Base-by-base conservation (phyloP, 768 basidiomycete species). In the Boletus pseudopeckii region DNA sequence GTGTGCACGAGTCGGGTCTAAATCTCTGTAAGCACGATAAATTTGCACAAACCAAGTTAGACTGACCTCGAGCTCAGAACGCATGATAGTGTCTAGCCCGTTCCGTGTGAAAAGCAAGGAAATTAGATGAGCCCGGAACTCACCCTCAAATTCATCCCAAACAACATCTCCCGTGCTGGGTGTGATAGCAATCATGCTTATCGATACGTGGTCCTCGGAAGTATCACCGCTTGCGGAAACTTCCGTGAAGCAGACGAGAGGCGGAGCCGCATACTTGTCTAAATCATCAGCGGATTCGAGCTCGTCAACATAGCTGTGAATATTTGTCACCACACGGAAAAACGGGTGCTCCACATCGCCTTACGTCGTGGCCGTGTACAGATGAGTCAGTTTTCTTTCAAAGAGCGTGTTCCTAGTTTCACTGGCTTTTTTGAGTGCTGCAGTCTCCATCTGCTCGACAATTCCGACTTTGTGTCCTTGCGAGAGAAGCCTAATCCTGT, bases 81-180 rank as follows among this genome's bases (percentile, higher is more conserved):
- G 81, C 84, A 97, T 90, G 32, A 83, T 71, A 3, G 81, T 82
- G 68, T 97, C 93, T 88, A 62, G 15, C 22, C 34, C 39, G 7
- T 55, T 58, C 17, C 44, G 18, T 51, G 48, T 59, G 45, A 44
- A 41, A 40, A 50, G 5, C 43, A 45, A 36, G 28, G 50, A 56
- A 52, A 11, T 42, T 13, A 15, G n/a, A 41, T 30, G 34, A 5
- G 34, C 14, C 34, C 18, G 28, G 13, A 30, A 47, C 64, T 48
- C 62, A 86, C 90, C 93, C 49, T 88, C 78, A 64, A 95, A 96
- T 51, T 90, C 83, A 63, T 99, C 96, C 84, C 92, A 98, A 3
- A 92, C 74, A 3, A 99, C 88, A 59, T 97, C 95, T 1, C 96
- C 96, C 0, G 93, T 97, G 44, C 85, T 85, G 1, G 94, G 91